Base-by-base conservation (phyloP, 306 rosid genomes). In the Pyrus communis region DNA sequence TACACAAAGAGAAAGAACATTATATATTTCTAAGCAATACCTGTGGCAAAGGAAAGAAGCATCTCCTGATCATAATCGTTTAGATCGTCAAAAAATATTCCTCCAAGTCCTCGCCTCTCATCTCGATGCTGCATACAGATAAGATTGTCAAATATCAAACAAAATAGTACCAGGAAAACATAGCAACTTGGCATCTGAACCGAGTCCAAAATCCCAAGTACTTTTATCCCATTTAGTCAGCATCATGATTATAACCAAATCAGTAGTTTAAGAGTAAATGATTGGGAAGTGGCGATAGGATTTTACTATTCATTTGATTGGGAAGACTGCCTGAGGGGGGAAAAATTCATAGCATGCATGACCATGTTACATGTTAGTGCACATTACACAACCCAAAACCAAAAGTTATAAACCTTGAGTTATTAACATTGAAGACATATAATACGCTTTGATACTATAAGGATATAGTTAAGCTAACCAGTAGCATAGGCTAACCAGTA, bases 71-170 rank as follows among this genome's bases (percentile, higher is more conserved):
- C 97, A 83, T 90, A 89, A 85, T 92, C 93, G 77, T 95, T 95
- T 68, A 95, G 83, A 87, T 95, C 98, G 55, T 95, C 97, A 63
- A 95, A 95, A 89, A 92, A 95, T 80, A 95, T 92, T 78, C 98
- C 98, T 68, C 98, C 98, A 75, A 95, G 97, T 14, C 98, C 98
- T 73, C 98, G 84, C 79, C 98, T 89, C 86, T 95, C 97, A 33
- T 65, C 91, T 70, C 98, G 96, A 86, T 92, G 98, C 97, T 95
- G 91, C 81, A 80, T 58, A 57, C 9, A n/a, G 73, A 80, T 82
- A 73, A 31, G 74, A 70, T 25, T 31, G 66, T 19, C 46, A 82
- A 82, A 49, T 76, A 33, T 33, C n/a, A 71, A 52, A 21, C 43
- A 70, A 82, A 64, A 74, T 2, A 57, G 10, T 4, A 59, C n/a